Percentiles rank a stretch among this genome's conserved stretches.
These are phyloP conservation scores for Alternaria sp. DNA, from an alignment of 2,329 filamentous ascomycete genomes.

Conservation along the genomic window DNA sequence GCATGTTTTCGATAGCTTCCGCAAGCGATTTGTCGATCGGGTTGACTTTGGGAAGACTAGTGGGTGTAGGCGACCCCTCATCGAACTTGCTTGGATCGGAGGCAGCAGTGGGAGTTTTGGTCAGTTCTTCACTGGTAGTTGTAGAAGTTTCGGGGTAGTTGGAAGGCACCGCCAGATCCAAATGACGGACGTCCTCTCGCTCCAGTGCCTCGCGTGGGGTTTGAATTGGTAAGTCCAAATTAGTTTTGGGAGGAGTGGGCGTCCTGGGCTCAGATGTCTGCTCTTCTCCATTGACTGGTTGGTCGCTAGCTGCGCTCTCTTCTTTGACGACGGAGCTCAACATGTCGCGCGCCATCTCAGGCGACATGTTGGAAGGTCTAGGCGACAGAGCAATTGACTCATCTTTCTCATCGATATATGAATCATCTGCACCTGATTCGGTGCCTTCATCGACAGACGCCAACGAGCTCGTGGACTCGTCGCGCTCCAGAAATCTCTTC, in stretches of 20 bases:
- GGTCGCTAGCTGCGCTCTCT: conserved; percentile 54
- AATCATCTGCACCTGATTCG: conserved; percentile 54
- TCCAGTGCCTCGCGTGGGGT: conserved; percentile 50
- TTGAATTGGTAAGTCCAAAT: conserved; percentile 34
- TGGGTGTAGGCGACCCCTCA: conserved; percentile 42
- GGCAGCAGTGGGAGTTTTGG: conserved; percentile 39
- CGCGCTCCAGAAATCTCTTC: conserved; percentile 87
- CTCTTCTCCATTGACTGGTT: conserved; percentile 13
- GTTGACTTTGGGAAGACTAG: conserved; percentile 39
- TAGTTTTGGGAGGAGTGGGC: conserved; percentile 17
- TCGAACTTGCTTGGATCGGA: conserved; percentile 30
- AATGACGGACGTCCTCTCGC: conserved; percentile 65
- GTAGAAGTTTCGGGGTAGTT: conserved; percentile 42
- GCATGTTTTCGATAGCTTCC: conserved; percentile 48
- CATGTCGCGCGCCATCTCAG: conserved; percentile 70
- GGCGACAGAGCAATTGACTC: conserved; percentile 40
- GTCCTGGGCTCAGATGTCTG: conserved; percentile 15
- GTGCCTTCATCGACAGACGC: conserved; percentile 72
- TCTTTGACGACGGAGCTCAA: conserved; percentile 72
- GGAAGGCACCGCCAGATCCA: conserved; percentile 66
- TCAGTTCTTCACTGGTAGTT: conserved; percentile 30
- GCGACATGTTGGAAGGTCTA: conserved; percentile 57
- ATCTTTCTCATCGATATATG: conserved; percentile 41
- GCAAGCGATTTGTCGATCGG: conserved; percentile 46
- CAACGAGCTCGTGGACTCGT: conserved; percentile 80